phyloP scores from a whole-genome alignment of 140 eudicot species.

The Anethum foeniculum region DNA sequence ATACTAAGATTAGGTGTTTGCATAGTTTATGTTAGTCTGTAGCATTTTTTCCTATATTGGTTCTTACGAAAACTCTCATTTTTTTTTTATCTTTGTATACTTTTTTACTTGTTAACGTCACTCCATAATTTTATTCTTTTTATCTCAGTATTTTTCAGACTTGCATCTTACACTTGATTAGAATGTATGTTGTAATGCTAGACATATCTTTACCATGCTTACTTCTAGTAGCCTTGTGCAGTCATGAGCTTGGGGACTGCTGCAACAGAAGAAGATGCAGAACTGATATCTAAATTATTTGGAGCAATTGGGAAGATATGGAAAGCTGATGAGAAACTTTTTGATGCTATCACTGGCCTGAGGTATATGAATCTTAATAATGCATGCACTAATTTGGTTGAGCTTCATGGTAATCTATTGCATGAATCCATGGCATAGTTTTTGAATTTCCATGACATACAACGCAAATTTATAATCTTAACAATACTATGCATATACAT shows the following conservation, averaged over 20 bases:
- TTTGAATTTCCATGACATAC: not conserved
- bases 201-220: not conserved
- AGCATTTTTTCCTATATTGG: not conserved
- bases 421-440: not conserved
- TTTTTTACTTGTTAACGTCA: not conserved
- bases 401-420: not conserved
- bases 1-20: not conserved
- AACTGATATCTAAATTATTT: conserved; percentile 58
- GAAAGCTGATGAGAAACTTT: conserved; percentile 86
- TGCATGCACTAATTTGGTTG: not conserved
- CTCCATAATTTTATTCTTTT: not conserved
- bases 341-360: conserved; percentile 86
- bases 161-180: not conserved
- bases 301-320: conserved; percentile 86
- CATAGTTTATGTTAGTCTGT: not conserved
- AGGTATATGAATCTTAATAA: conserved; percentile 32
- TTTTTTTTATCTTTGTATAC: not conserved
- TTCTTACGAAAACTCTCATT: not conserved
- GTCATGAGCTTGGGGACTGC: conserved; percentile 72
- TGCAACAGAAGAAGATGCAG: conserved; percentile 82
- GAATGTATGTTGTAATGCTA: no score
- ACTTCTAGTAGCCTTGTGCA: conserved; percentile 18
- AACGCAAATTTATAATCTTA: not conserved
- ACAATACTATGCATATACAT: not conserved
- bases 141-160: not conserved